Evolutionary conservation across 2,329 filamentous ascomycete species (phyloP).

Genomic region (Aspergillus cejpii): DNA sequence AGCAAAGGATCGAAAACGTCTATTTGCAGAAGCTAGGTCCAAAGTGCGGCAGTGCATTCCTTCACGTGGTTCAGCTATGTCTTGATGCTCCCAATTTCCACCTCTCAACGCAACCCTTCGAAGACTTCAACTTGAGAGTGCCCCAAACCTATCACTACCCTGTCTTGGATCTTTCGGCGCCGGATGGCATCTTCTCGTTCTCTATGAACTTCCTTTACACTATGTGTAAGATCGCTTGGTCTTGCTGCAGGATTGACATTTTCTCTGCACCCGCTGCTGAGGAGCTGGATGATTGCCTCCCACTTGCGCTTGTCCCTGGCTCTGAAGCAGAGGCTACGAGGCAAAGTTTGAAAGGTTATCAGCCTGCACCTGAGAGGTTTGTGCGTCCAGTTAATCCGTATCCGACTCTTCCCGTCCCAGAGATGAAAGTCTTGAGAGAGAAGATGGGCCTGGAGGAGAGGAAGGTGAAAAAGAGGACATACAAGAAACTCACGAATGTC

Average conservation of each 20-base stretch:
- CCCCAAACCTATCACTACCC: slow-evolving; percentile 40
- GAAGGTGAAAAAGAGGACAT: slow-evolving; percentile 34
- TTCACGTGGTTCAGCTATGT: slow-evolving; percentile 56
- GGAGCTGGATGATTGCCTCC: slow-evolving; percentile 39
- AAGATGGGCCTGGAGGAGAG: slow-evolving; percentile 24
- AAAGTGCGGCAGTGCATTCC: slow-evolving; percentile 58
- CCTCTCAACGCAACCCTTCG: slow-evolving; percentile 38
- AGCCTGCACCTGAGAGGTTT: slow-evolving; percentile 10
- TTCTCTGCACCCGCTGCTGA: slow-evolving; percentile 37
- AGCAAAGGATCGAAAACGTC: slow-evolving; percentile 56
- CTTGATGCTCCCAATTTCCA: slow-evolving; percentile 52
- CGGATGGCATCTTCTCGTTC: slow-evolving; percentile 38
- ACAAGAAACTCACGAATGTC: slow-evolving; percentile 43
- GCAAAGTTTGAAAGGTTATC: slow-evolving; percentile 16
- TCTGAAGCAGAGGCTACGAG: slow-evolving; percentile 25
- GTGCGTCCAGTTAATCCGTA: slow-evolving; percentile 16
- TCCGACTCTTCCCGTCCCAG: slow-evolving; percentile 16
- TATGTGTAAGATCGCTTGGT: slow-evolving; percentile 38
- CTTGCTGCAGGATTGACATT: slow-evolving; percentile 39
- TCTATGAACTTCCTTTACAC: slow-evolving; percentile 43
- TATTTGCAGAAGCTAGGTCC: slow-evolving; percentile 56
- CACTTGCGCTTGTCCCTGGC: slow-evolving; percentile 35
- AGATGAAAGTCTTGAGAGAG: slow-evolving; percentile 21
- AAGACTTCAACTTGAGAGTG: slow-evolving; percentile 36
- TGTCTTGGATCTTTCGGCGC: slow-evolving; percentile 37